Evolutionary conservation across 176 grass and related monocot genomes (phyloP).

Genomic region (Ampelocalamus luodianensis): DNA sequence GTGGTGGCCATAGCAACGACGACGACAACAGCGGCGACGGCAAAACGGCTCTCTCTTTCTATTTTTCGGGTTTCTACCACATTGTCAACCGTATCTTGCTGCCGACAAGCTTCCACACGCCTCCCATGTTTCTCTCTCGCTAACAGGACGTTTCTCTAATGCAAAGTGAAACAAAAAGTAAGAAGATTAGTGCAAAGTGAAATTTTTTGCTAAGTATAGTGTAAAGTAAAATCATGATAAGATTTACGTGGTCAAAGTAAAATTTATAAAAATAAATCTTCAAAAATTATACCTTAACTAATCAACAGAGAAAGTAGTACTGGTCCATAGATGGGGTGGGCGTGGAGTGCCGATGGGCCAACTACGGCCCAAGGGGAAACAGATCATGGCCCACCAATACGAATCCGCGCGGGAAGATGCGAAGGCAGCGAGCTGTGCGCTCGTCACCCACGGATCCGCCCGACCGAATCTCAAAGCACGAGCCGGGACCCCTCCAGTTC

Average conservation of each 20-base stretch:
- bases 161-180: too few relatives aligned
- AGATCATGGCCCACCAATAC: conserved; percentile 48
- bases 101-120: too few relatives aligned
- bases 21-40: too few relatives aligned
- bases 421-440: neutral
- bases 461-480: conserved; percentile 40
- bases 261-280: neutral
- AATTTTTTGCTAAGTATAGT: too few relatives aligned
- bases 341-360: neutral
- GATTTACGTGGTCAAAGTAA: too few relatives aligned
- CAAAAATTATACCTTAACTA: neutral
- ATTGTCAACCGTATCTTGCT: rapidly evolving
- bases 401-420: conserved; percentile 58
- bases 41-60: too few relatives aligned
- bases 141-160: too few relatives aligned
- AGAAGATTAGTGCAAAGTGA: too few relatives aligned
- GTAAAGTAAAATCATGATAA: too few relatives aligned
- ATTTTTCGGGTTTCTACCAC: too few relatives aligned
- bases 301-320: neutral
- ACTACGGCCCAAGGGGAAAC: neutral
- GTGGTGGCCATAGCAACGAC: too few relatives aligned
- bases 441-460: neutral
- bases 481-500: neutral
- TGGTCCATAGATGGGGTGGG: neutral
- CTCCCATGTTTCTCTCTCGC: too few relatives aligned